These are phyloP conservation scores for Venturia pyrina DNA, from an alignment of 2,329 filamentous ascomycete species.

Conservation along the genomic window DNA sequence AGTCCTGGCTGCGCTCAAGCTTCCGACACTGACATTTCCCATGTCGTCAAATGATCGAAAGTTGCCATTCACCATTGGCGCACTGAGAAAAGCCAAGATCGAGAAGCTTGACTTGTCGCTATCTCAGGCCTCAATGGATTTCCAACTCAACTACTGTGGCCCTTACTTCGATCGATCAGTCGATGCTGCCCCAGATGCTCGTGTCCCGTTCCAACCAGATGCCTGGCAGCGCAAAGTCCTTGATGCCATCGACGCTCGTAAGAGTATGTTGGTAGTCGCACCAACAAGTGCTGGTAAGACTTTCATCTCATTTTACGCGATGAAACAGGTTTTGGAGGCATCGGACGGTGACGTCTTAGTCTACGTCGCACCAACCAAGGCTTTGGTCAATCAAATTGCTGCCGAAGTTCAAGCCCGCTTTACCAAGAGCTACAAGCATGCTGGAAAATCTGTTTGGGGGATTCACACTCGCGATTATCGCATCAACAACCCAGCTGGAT, in stretches of 20 bases:
- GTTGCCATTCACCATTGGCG: conserved; percentile 31
- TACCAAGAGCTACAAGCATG: conserved; percentile 51
- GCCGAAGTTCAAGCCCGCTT: conserved; percentile 69
- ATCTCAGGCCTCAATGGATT: conserved; percentile 32
- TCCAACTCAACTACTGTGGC: conserved; percentile 59
- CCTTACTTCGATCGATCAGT: conserved; percentile 69
- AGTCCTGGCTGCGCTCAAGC: conserved; percentile 20
- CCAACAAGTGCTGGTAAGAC: conserved; percentile 75
- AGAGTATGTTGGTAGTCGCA: conserved; percentile 64
- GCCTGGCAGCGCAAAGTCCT: conserved; percentile 67
- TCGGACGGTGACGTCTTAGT: conserved; percentile 62
- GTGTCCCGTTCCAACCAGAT: conserved; percentile 65
- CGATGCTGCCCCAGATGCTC: conserved; percentile 55
- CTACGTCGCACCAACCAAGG: conserved; percentile 74
- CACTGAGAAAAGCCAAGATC: not conserved
- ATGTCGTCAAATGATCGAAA: conserved; percentile 26
- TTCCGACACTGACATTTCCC: conserved; percentile 27
- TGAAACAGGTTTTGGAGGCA: conserved; percentile 61
- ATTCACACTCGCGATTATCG: conserved; percentile 69
- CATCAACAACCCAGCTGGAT: conserved; percentile 62
- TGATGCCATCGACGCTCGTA: conserved; percentile 59
- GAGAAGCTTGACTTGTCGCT: not conserved
- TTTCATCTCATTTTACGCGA: conserved; percentile 76
- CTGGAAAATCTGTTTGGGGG: conserved; percentile 62
- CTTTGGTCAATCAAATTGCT: conserved; percentile 73